These are phyloP conservation scores for Rhododendron vialii DNA, from an alignment of 148 eudicot species.

Conservation along the genomic window DNA sequence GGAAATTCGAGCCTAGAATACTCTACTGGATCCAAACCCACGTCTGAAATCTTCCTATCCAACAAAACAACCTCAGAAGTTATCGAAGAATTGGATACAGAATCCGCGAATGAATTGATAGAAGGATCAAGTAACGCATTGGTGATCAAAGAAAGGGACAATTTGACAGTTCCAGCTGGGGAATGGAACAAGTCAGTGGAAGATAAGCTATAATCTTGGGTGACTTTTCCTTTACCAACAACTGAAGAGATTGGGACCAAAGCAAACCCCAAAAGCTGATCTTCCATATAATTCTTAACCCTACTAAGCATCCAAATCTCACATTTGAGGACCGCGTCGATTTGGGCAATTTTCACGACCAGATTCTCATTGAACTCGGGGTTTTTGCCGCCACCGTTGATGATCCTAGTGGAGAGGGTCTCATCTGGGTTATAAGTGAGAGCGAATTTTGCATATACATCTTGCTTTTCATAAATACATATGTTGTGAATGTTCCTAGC, in stretches of 20 bases:
- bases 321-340: conserved; percentile 61
- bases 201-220: conserved; percentile 53
- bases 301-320: conserved; percentile 89
- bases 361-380: conserved; percentile 62
- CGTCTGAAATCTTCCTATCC: conserved; percentile 29
- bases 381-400: conserved; percentile 69
- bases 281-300: conserved; percentile 52
- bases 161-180: conserved; percentile 72
- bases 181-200: conserved; percentile 83
- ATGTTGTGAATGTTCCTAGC: conserved; percentile 86
- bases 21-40: conserved; percentile 34
- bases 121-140: conserved; percentile 22
- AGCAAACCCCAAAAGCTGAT: conserved; percentile 75
- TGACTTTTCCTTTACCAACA: conserved; percentile 39
- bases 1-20: conserved; percentile 69
- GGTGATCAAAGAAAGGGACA: conserved; percentile 40
- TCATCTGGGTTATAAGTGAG: conserved; percentile 79
- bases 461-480: conserved; percentile 81
- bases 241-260: conserved; percentile 57
- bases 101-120: conserved; percentile 10
- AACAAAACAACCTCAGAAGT: conserved; percentile 56
- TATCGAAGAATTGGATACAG: conserved; percentile 35
- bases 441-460: conserved; percentile 80
- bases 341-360: conserved; percentile 40
- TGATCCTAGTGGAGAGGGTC: conserved; percentile 46